Base-by-base conservation (phyloP, 1,139 yeast genomes). In the Meyerozyma elateridarum region DNA sequence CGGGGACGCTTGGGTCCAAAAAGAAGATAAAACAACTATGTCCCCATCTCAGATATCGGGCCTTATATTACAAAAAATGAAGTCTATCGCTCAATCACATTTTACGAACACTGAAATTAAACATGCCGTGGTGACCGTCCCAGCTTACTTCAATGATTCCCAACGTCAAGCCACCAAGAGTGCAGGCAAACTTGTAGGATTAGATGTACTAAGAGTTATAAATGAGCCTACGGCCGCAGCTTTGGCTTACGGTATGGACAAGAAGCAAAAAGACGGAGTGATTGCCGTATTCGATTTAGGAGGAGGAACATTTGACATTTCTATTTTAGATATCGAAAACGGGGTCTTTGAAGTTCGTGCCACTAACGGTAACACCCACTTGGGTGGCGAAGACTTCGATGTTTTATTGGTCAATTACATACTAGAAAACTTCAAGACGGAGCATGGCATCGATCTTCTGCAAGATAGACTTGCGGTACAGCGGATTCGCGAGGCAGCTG, bases 161-260 rank as follows among this genome's bases (percentile, higher is more conserved):
- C 91, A 82, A 52, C 64, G 91, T 48, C 87, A 76, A 49, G 89
- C 89, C 0, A 82, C 91, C 1, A 80, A 81, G 46, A 70, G 70
- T 33, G 83, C 88, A 0, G 91, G 89, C 8, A 70, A 71, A 39
- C 55, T 77, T 28, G 77, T 79, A 8, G 88, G 88, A 0, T 52
- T 82, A 42, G 76, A 81, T 32, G 79, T 82, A 3, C 56, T 81
- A 31, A 61, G 91, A 44, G 87, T 82, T 8, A 70, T 82, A 3
- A 82, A 82, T 56, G 91, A 82, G 51, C 91, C 91, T 4, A 82
- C 91, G 0, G 89, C 89, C 2, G 89, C 89, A 1, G 87, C 91
- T 0, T 64, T 83, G 46, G 89, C 91, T 4, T 83, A 82, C 52
- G 93, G 93, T 1, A 59, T 82, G 31, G 74, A 76, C 44, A 64